Evolutionary conservation across 495 filamentous ascomycete genomes (phyloP).

Genomic region (Daldinia bambusicola): DNA sequence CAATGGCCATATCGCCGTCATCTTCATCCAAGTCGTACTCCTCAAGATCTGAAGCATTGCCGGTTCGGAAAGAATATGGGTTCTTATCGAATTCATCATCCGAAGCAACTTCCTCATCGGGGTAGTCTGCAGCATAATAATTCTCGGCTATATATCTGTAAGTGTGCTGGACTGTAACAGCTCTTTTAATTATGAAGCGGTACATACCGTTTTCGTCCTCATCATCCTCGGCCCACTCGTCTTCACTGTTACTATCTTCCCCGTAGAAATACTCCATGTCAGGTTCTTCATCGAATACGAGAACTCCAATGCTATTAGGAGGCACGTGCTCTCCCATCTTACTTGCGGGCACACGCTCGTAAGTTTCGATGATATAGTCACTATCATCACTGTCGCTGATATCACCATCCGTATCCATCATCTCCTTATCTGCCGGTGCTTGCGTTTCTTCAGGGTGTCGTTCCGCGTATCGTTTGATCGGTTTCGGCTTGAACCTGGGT

Average conservation of each 20-base stretch:
- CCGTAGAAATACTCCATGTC: conserved; percentile 65
- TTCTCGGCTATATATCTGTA: conserved; percentile 59
- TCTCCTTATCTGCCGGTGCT: conserved; percentile 38
- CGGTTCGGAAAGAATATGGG: conserved; percentile 57
- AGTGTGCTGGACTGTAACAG: conserved; percentile 2
- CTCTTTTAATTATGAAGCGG: not conserved
- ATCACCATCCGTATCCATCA: conserved; percentile 46
- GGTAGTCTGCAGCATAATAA: conserved; percentile 65
- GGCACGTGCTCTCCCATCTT: conserved; percentile 54
- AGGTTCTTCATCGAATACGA: conserved; percentile 63
- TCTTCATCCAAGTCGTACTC: conserved; percentile 48
- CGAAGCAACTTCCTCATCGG: conserved; percentile 65
- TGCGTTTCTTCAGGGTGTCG: conserved; percentile 56
- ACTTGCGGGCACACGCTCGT: conserved; percentile 61
- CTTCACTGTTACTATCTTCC: conserved; percentile 55
- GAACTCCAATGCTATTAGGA: conserved; percentile 56
- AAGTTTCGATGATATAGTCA: conserved; percentile 65
- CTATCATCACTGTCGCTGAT: conserved; percentile 55
- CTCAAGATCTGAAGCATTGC: conserved; percentile 59
- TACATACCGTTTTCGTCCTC: conserved; percentile 65
- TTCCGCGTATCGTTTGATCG: conserved; percentile 57
- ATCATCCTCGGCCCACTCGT: conserved; percentile 62
- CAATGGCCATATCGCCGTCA: conserved; percentile 41
- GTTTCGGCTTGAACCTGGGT: conserved; percentile 58
- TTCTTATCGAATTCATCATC: conserved; percentile 62